Base-by-base conservation (phyloP, 1,284 basidiomycete genomes). In the Moesziomyces sp. region DNA sequence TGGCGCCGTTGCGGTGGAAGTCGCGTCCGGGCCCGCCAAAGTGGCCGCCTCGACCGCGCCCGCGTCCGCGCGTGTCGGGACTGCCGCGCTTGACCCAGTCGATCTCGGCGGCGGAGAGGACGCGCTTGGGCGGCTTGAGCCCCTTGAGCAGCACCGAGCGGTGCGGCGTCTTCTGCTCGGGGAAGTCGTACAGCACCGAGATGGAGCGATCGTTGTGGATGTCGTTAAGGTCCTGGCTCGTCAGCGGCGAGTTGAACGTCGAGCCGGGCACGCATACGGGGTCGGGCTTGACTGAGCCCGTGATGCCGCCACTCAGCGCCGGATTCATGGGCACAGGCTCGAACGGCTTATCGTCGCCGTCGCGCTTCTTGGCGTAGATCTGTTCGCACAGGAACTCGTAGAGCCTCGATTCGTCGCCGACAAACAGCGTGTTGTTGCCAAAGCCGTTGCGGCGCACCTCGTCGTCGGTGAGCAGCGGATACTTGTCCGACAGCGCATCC, bases 261-360 rank as follows among this genome's bases (percentile, higher is more conserved):
- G 94, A 92, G 46, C 93, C 92, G 3, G 97, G 97, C 7, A 99
- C 89, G 80, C 92, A 97, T 54, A 90, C 89, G 3, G 94, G 91
- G 84, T 97, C 94, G 9, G 92, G 89, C 24, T 93, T 86, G 46
- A 94, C 89, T 44, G 87, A 88, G 10, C 97, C 97, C 50, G 88
- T 90, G 53, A 97, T 90, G 13, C 94, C 93, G 63, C 89, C 89
- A 76, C 91, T 93, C 14, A 90, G 85, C 40, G 88, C 88, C 14
- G 88, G 85, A 77, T 96, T 90, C 55, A 99, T 87, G 0, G 88
- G 76, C 4, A 87, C 78, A 6, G 85, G 84, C 8, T 59, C 60
- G 11, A 45, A 14, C 11, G 58, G 50, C 28, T 45, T 43, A 16
- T 61, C 69, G 3, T 58, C 64, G 13, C 43, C 28, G 11, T 57